These are phyloP conservation scores for Ensete glaucum DNA, from an alignment of 176 grass and related monocot species.

Conservation along the genomic window DNA sequence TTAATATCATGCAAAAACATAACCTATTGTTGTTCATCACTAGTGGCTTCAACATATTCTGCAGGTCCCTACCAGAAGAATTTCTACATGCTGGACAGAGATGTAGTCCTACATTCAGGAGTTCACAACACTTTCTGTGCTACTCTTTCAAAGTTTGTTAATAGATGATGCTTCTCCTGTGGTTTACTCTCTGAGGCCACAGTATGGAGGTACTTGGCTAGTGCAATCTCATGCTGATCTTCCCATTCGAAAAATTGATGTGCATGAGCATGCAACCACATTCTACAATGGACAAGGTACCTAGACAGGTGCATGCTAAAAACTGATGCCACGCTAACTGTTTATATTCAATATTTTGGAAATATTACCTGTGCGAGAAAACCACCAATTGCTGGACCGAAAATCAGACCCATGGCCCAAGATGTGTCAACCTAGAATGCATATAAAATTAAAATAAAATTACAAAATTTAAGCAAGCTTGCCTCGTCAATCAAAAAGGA, in stretches of 20 bases:
- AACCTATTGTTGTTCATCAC: neutral
- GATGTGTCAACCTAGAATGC: slow-evolving; percentile 46
- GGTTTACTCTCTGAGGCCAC: neutral
- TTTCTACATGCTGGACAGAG: neutral
- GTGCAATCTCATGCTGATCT: neutral
- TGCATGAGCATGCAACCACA: neutral
- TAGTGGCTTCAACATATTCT: neutral
- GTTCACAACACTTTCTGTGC: too few relatives aligned
- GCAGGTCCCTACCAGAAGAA: too few relatives aligned
- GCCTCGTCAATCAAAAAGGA: neutral
- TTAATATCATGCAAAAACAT: neutral
- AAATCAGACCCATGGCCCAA: slow-evolving; percentile 50
- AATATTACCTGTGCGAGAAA: slow-evolving; percentile 54
- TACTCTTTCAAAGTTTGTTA: too few relatives aligned
- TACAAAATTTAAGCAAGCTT: neutral
- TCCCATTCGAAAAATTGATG: neutral
- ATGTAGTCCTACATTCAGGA: too few relatives aligned
- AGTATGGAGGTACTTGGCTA: neutral
- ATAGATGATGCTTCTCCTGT: neutral
- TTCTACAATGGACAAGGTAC: neutral
- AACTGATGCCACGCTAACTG: neutral
- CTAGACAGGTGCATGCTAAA: neutral
- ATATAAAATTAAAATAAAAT: neutral
- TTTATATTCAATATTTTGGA: neutral
- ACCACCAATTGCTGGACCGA: slow-evolving; percentile 65